These are phyloP conservation scores for Aspergillus pseudoviridinutans DNA, from an alignment of 2,329 filamentous ascomycete species.

Conservation along the genomic window DNA sequence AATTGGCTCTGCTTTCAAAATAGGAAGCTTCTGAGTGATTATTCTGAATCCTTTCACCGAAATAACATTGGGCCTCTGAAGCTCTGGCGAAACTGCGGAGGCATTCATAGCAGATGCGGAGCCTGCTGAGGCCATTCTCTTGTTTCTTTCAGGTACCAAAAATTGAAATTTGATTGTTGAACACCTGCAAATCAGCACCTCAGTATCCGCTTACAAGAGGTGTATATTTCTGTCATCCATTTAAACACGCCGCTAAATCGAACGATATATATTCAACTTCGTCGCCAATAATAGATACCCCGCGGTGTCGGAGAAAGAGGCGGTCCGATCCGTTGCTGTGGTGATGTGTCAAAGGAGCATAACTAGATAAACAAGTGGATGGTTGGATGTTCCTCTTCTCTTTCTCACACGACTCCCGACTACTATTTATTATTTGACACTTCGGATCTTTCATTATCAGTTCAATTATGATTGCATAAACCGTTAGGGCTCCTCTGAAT, in stretches of 20 bases:
- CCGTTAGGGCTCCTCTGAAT: neutral
- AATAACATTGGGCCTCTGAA: constrained; percentile 52
- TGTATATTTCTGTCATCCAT: neutral
- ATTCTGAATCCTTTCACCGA: constrained; percentile 67
- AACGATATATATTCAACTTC: neutral
- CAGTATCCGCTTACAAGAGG: neutral
- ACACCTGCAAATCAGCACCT: neutral
- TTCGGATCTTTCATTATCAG: neutral
- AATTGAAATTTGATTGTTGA: neutral
- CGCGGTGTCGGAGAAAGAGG: constrained; percentile 30
- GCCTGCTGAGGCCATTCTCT: neutral
- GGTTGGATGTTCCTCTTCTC: constrained; percentile 8
- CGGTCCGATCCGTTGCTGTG: constrained; percentile 28
- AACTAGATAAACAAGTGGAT: constrained; percentile 16
- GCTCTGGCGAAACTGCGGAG: constrained; percentile 51
- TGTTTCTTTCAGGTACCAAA: neutral
- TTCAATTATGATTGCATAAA: constrained; percentile 12
- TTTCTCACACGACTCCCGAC: neutral
- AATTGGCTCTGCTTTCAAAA: constrained; percentile 87
- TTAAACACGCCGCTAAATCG: neutral
- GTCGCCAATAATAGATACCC: constrained; percentile 14
- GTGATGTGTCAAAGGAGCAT: constrained; percentile 13
- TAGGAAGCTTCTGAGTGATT: constrained; percentile 83
- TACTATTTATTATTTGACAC: constrained; percentile 3
- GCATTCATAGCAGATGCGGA: constrained; percentile 38